These are phyloP conservation scores for Penicillium turbatum DNA, from an alignment of 495 filamentous ascomycete species.

Conservation along the genomic window DNA sequence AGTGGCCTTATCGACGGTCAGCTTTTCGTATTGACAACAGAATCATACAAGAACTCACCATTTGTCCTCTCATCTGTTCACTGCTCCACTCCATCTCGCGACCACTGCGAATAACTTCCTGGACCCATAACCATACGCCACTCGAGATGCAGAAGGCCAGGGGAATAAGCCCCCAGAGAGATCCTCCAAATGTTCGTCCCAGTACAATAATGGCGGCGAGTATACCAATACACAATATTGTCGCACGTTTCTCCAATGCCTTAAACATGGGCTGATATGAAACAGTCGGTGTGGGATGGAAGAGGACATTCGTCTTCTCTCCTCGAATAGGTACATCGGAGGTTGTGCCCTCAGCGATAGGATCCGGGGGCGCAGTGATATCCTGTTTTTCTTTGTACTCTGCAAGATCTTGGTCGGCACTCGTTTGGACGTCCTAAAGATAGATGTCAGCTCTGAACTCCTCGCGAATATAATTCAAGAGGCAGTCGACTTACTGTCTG, in stretches of 20 bases:
- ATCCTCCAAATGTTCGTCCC: slow-evolving; percentile 74
- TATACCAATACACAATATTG: slow-evolving; percentile 61
- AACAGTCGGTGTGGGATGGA: slow-evolving; percentile 87
- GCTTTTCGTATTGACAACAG: not conserved
- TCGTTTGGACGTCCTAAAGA: slow-evolving; percentile 54
- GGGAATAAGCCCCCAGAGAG: slow-evolving; percentile 69
- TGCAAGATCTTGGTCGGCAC: slow-evolving; percentile 55
- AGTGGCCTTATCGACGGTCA: slow-evolving; percentile 48
- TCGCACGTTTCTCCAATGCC: slow-evolving; percentile 66
- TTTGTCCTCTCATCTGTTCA: slow-evolving; percentile 79
- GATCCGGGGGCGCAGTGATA: slow-evolving; percentile 85
- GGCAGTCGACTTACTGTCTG: slow-evolving; percentile 49
- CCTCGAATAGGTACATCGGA: slow-evolving; percentile 93
- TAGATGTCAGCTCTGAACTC: slow-evolving; percentile 20
- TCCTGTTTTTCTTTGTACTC: slow-evolving; percentile 85
- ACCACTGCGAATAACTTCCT: slow-evolving; percentile 75
- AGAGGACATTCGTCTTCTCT: slow-evolving; percentile 93
- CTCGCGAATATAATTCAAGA: not conserved
- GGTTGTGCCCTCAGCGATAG: slow-evolving; percentile 70
- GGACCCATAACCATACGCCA: slow-evolving; percentile 82
- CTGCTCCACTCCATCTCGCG: slow-evolving; percentile 83
- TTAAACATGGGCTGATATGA: slow-evolving; percentile 83
- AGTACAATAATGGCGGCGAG: slow-evolving; percentile 68
- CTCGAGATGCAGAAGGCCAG: slow-evolving; percentile 63
- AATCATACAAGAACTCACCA: slow-evolving; percentile 42